Evolutionary conservation across 2,329 filamentous ascomycete species (phyloP), one percentile per base, ranked within the genome.

Genomic region (Cytospora piceicola): DNA sequence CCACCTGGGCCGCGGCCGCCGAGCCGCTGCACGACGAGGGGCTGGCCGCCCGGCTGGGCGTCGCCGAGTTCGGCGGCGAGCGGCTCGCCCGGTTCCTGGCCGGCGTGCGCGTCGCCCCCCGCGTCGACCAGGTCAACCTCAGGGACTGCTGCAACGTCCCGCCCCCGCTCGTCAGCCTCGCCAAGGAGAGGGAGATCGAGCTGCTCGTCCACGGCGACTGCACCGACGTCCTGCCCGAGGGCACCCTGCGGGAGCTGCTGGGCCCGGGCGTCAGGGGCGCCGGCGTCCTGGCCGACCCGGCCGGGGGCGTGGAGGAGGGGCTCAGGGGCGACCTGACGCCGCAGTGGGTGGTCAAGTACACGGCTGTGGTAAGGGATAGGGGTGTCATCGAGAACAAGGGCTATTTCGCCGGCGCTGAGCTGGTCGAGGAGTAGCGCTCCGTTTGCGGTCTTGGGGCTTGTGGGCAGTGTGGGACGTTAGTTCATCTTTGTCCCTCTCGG

Each of bases 311-410:
- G 68, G 74, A 74, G 61, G 77, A 80, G 12, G 90, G 91, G 0
- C 80, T 96, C 65, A 83, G 85, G 70, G 94, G 93, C 5, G 88
- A 97, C 70, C 84, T 98, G 58, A 85, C 87, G 66, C 94, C 95
- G 32, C 89, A 94, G 75, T 99, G 95, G 94, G 95, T 98, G 32
- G 90, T 94, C 71, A 96, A 98, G 76, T 99, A 99, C 76, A 97
- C 94, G 46, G 95, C 95, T 1, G 94, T 98, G 66, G 92, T 98
- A 51, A 91, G 91, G 76, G 91, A 98, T 75, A 85, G 95, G 62
- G 95, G 95, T 17, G 95, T 99, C 11, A 94, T 99, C 70, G 95
- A 99, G 82, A 97, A 95, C 75, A 99, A 98, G 82, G 95, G 95
- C 9, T 98, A 97, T 78, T 97, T 97, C 81, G 94, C 94, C 1